Evolutionary conservation across 2,329 filamentous ascomycete genomes (phyloP), one percentile per base, ranked within the genome.

Genomic region (Penicillium sp.): DNA sequence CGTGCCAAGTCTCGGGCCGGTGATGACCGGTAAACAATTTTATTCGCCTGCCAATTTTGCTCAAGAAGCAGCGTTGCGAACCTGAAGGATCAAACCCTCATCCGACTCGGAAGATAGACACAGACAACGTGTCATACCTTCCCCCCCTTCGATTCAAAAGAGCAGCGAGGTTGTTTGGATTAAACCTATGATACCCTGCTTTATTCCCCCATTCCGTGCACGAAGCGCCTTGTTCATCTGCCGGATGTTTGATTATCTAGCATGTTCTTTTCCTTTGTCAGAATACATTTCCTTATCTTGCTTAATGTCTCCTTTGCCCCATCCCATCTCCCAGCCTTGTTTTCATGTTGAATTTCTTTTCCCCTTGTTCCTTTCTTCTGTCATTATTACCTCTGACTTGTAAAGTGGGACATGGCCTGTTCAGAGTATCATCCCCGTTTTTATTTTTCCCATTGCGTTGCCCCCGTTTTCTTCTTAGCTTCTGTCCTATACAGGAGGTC

Each of bases 1-100:
- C 84, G 92, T 69, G 90, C 89, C 51, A 90, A 87, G 75, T 89
- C 86, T 62, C 80, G 88, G 66, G 83, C 80, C 51, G 75, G 71
- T 28, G 73, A 75, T 33, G 72, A 75, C 42, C 70, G 67, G 51
- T 73, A 66, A 67, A 44, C 42, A 33, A 36, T 38, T 21, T 21
- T 43, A 43, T 31, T 39, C 23, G 18, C 47, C 42, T 31, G 42
- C 38, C 28, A 42, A 29, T 26, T 33, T 26, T 41, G 31, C 21
- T 34, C 5, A 33, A 26, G 29, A 39, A 39, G 26, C 42, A 33
- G 36, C 39, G 3, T 34, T 47, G 42, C 52, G 55, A 59, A 47
- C 52, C 54, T 51, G 59, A 51, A 23, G 24, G 34, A 57, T 47
- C 28, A 51, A 52, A 51, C 53, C 57, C 45, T 56, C 54, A 44